Base-by-base conservation (phyloP, 2,329 filamentous ascomycete genomes). In the Calonectria honghensis region DNA sequence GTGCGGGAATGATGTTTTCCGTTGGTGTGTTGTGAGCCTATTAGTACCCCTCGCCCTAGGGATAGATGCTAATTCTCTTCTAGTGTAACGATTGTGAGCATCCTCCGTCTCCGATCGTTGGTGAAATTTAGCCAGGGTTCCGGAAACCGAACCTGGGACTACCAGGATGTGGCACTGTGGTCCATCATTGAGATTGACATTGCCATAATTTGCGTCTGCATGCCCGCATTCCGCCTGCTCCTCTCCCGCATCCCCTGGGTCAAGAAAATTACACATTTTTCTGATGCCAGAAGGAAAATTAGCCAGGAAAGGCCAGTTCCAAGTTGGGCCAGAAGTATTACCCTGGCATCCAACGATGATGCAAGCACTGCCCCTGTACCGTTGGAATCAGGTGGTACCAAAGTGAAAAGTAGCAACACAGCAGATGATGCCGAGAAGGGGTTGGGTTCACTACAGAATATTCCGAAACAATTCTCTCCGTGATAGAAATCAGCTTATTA, bases 31-130 rank as follows among this genome's bases (percentile, higher is more conserved):
- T 65, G 61, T 65, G 61, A 24, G 5, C 16, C 16, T 10, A 24
- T 41, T 4, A 16, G 31, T 11, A 41, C 24, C 35, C 6, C 4
- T 11, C 51, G 20, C 14, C 10, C 7, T 5, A n/a, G 13, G 7
- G 11, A 2, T 10, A 24, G 14, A 10, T 5, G 18, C 61, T 65
- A 45, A 65, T 9, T 2, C 35, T 13, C 24, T 50, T 54, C 3
- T 54, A 68, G 65, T 54, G 48, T 54, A 10, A 68, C 65, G 24
- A 68, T 68, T 16, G 35, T 68, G 24, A 68, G 65, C 32, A 68
- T 68, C 18, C 48, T 68, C 18, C 65, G 65, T 1, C 65, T 68
- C 41, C 65, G 37, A 31, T 54, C 48, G 18, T 35, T 68, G 1
- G 35, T 68, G 1, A 29, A 57, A 13, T 68, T 68, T 39, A 41